These are phyloP conservation scores for Tolypocladium sp. DNA, from an alignment of 2,329 filamentous ascomycete genomes.

Conservation along the genomic window DNA sequence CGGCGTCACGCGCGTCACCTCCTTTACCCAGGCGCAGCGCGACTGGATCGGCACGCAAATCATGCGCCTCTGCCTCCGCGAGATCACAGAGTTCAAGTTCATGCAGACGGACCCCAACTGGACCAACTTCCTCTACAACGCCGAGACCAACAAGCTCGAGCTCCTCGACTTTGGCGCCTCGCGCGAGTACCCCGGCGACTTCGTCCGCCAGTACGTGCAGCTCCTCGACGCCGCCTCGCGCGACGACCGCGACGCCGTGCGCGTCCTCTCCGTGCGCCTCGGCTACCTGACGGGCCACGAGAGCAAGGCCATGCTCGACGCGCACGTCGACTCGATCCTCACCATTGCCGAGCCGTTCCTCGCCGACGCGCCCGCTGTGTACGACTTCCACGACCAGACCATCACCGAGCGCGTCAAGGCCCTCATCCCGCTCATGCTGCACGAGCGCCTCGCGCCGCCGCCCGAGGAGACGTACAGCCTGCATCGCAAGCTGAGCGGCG, in stretches of 20 bases:
- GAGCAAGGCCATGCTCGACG: conserved; percentile 75
- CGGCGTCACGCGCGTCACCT: conserved; percentile 71
- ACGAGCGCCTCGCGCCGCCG: conserved; percentile 78
- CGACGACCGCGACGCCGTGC: conserved; percentile 54
- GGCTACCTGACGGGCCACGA: conserved; percentile 93
- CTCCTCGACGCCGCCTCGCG: conserved; percentile 73
- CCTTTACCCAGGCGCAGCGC: conserved; percentile 71
- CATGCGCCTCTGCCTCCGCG: conserved; percentile 80
- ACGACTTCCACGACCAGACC: conserved; percentile 90
- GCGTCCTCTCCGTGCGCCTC: conserved; percentile 61
- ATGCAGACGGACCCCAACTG: conserved; percentile 99
- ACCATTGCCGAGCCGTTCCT: conserved; percentile 91
- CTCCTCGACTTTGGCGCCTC: conserved; percentile 93
- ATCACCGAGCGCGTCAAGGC: conserved; percentile 88
- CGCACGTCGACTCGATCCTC: conserved; percentile 79
- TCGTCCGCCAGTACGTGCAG: conserved; percentile 70
- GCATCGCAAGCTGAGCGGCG: conserved; percentile 90
- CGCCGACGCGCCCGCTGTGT: conserved; percentile 64
- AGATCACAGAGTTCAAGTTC: conserved; percentile 90
- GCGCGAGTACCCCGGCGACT: conserved; percentile 71
- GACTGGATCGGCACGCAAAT: conserved; percentile 97
- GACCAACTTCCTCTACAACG: conserved; percentile 96
- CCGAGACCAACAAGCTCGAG: conserved; percentile 62
- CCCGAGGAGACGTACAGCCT: conserved; percentile 96
- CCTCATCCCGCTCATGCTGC: conserved; percentile 88